Evolutionary conservation across 2,329 filamentous ascomycete species (phyloP), one percentile per base, ranked within the genome.

Genomic region (Bipolaris cookei): DNA sequence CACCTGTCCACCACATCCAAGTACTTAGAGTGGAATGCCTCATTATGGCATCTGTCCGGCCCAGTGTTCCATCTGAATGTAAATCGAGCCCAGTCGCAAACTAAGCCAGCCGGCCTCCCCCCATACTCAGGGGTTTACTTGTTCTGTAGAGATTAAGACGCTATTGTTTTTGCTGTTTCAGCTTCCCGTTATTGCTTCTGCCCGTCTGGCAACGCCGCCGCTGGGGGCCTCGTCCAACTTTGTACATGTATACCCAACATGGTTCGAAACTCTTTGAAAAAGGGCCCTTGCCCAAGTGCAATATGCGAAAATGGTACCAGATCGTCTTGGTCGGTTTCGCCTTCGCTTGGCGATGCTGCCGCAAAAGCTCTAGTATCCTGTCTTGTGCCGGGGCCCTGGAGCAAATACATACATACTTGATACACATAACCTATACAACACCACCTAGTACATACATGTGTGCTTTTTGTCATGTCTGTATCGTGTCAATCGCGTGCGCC

Each of bases 121-220:
- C 34, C n/a, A 16, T 14, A 23, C 20, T 46, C 53, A 56, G 53
- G 53, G 53, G 53, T 37, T 45, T 35, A 32, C 35, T 42, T 44
- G 38, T 23, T 16, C n/a, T 23, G 42, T 16, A 13, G 13, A 35
- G 34, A 28, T 23, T 51, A 46, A 13, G 34, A 45, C 34, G 46
- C 52, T 55, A 42, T 42, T 42, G 28, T 30, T n/a, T 44, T 38
- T 38, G 23, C 21, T 21, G 47, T 56, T 32, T 25, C 50, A 56
- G 58, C 58, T 56, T 55, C 56, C 55, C 47, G 55, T 51, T 43
- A 43, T 52, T 50, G 35, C 21, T 39, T 45, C 41, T 20, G 47
- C 47, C 16, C 14, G 18, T 46, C 23, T n/a, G 20, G 39, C 6
- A 51, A 38, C 43, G 7, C 18, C 14, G 53, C 53, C 42, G 53